phyloP scores from a whole-genome alignment of 257 asterid species.

The Rhazya stricta region DNA sequence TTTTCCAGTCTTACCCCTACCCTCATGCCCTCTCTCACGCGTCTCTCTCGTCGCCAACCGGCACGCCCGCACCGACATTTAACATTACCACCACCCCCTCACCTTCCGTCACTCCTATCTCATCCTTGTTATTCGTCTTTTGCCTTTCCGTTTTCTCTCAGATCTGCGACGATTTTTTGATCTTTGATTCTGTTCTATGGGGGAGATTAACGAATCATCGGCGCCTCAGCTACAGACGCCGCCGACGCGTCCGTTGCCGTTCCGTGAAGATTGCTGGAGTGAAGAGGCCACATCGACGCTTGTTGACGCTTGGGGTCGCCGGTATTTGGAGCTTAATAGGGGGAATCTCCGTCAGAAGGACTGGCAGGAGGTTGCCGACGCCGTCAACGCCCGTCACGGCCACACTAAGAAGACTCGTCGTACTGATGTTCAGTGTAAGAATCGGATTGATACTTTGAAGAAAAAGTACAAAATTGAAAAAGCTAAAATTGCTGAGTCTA shows the following conservation, averaged over 20 bases:
- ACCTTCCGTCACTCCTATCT: constrained; percentile 1
- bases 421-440: constrained; percentile 80
- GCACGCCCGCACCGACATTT: constrained; percentile 18
- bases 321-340: constrained; percentile 63
- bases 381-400: constrained; percentile 62
- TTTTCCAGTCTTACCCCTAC: constrained; percentile 22
- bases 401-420: constrained; percentile 58
- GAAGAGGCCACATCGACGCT: constrained; percentile 79
- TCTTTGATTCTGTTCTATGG: constrained; percentile 29
- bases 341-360: constrained; percentile 84
- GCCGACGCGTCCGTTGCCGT: constrained; percentile 47
- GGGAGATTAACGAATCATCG: constrained; percentile 46
- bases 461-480: constrained; percentile 79
- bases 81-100: neutral
- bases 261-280: constrained; percentile 87
- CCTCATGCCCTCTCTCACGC: constrained; percentile 24
- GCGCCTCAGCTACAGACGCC: constrained; percentile 28
- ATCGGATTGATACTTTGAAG: constrained; percentile 90
- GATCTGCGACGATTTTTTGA: neutral
- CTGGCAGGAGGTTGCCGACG: constrained; percentile 81
- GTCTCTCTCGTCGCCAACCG: constrained; percentile 33
- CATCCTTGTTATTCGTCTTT: neutral
- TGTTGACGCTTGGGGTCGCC: constrained; percentile 76
- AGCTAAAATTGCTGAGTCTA: constrained; percentile 47
- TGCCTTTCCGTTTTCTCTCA: neutral